phyloP scores from a whole-genome alignment of 2,329 filamentous ascomycete genomes.

The Diplodia corticola region DNA sequence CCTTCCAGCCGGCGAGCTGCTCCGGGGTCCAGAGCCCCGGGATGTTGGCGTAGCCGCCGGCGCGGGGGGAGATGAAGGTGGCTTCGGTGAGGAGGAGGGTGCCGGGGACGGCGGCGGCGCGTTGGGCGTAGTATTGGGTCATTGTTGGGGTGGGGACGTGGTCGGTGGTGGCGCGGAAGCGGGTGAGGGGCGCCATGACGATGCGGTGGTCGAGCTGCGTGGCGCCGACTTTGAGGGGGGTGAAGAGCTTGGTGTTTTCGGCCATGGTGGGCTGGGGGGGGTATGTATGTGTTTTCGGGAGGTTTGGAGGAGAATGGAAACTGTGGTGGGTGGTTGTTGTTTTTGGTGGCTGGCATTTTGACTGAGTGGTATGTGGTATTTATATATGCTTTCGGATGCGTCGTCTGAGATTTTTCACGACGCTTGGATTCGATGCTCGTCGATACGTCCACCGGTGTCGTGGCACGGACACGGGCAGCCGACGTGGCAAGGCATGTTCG shows the following conservation, averaged over 20 bases:
- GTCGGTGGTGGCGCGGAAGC: slow-evolving; percentile 48
- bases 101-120: slow-evolving; percentile 33
- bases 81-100: slow-evolving; percentile 37
- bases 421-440: neutral
- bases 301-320: too few relatives aligned
- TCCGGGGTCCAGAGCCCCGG: slow-evolving; percentile 38
- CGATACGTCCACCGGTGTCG: neutral
- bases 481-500: neutral
- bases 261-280: neutral
- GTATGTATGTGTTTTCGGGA: neutral
- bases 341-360: neutral
- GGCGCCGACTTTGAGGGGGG: slow-evolving; percentile 32
- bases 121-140: slow-evolving; percentile 36
- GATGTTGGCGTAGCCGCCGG: slow-evolving; percentile 32
- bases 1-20: slow-evolving; percentile 62
- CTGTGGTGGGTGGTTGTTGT: neutral
- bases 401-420: neutral
- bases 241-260: slow-evolving; percentile 29
- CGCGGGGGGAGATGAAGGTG: slow-evolving; percentile 37
- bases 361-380: neutral
- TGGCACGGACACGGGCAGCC: neutral
- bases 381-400: neutral
- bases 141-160: slow-evolving; percentile 48
- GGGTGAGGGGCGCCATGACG: slow-evolving; percentile 35
- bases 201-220: slow-evolving; percentile 32